Evolutionary conservation across 371 early-diverging fungal genomes (phyloP), one percentile per base, ranked within the genome.

Genomic region (Haplosporangium sp.): DNA sequence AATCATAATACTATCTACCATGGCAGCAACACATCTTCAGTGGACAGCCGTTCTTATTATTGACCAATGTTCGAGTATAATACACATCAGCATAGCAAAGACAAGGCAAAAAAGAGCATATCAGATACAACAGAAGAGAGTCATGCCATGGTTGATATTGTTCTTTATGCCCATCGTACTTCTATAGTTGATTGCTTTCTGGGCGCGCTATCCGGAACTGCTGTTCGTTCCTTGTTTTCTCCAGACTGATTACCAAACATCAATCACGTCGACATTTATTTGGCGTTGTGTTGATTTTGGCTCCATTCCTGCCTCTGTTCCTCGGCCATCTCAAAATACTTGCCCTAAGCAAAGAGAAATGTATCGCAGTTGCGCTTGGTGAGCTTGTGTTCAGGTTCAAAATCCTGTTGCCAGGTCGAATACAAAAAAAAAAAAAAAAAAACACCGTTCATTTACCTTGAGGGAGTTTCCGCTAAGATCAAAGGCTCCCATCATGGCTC

Each of bases 401-500:
- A n/a, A n/a, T n/a, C n/a, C n/a, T n/a, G n/a, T n/a, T n/a, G n/a
- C n/a, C n/a, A n/a, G n/a, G n/a, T n/a, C n/a, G n/a, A n/a, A n/a
- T 29, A 29, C 29, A 29, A 29, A 29, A 29, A 29, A 29, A 29
- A 55, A 20, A 14, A 42, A n/a, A 21, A 7, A 48, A 21, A 18
- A 18, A 48, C 6, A 16, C 0, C 20, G 4, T 43, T 46, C 46
- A 59, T 6, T 73, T 79, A 79, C 80, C 73, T 87, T 89, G 67
- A 89, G 74, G 58, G 87, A 73, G n/a, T 80, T 83, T 58, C 93
- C 92, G 48, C 87, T 83, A 50, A 88, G 84, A 71, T 93, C 92
- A 74, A 88, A 92, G 47, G 87, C 86, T 63, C 85, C 92, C 91
- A 93, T 91, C 63, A 89, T 83, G 37, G 85, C 85, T 37, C 91